phyloP scores from a whole-genome alignment of 2,329 filamentous ascomycete genomes.

The Sporothrix luriei region DNA sequence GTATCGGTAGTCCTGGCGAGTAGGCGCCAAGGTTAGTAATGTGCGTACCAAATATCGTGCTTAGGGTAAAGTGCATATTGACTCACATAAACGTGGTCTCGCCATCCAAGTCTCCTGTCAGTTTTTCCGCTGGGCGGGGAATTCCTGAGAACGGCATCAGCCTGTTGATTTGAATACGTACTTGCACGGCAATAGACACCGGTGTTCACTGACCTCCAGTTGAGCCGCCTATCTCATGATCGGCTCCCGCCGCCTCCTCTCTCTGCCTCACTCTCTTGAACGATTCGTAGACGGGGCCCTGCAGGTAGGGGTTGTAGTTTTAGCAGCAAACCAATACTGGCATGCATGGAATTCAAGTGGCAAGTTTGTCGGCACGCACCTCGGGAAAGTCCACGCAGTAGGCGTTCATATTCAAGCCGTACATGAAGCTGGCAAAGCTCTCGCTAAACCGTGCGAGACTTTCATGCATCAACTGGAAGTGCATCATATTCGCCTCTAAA shows the following conservation, averaged over 20 bases:
- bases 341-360: neutral
- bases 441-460: slow-evolving; percentile 90
- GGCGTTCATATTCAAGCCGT: slow-evolving; percentile 97
- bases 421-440: slow-evolving; percentile 92
- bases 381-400: slow-evolving; percentile 98
- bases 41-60: neutral
- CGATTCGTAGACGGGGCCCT: slow-evolving; percentile 83
- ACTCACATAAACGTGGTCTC: slow-evolving; percentile 85
- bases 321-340: neutral
- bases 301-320: neutral
- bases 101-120: slow-evolving; percentile 49
- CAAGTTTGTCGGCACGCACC: slow-evolving; percentile 52
- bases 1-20: slow-evolving; percentile 78
- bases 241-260: slow-evolving; percentile 46
- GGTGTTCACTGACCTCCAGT: slow-evolving; percentile 12
- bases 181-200: slow-evolving; percentile 32
- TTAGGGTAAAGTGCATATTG: neutral
- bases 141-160: neutral
- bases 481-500: slow-evolving; percentile 95
- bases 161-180: neutral
- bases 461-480: slow-evolving; percentile 95
- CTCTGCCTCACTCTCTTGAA: slow-evolving; percentile 68
- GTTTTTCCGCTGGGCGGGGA: neutral
- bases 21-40: neutral
- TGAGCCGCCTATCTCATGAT: neutral